Evolutionary conservation across 139 green algal species (phyloP).

Genomic region (Choricystis sp.): DNA sequence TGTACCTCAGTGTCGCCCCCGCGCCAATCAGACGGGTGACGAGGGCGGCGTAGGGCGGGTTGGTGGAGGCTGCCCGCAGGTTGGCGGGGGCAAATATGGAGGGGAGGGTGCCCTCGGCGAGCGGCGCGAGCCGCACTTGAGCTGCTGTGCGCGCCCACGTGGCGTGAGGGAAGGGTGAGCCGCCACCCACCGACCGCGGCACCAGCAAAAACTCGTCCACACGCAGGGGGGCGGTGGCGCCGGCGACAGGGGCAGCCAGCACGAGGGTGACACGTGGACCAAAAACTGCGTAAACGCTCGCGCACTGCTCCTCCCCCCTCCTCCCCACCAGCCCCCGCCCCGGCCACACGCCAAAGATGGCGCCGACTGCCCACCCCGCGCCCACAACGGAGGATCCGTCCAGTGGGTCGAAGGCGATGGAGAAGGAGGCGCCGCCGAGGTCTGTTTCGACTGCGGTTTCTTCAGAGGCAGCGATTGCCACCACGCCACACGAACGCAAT

Average conservation of each 20-base stretch:
- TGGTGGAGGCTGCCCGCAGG: conserved; percentile 36
- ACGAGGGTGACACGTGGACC: conserved; percentile 63
- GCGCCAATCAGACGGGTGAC: conserved; percentile 35
- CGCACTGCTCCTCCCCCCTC: conserved; percentile 35
- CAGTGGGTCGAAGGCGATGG: conserved; percentile 69
- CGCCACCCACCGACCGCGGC: background rate
- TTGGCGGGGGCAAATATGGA: conserved; percentile 69
- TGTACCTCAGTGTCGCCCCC: conserved; percentile 48
- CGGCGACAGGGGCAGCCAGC: conserved; percentile 23
- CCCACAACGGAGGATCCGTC: conserved; percentile 49
- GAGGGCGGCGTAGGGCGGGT: conserved; percentile 37
- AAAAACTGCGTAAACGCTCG: conserved; percentile 60
- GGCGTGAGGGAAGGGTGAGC: background rate
- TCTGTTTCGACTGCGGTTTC: conserved; percentile 36
- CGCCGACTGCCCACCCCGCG: conserved; percentile 16
- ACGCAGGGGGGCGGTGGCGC: background rate
- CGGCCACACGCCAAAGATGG: conserved; percentile 69
- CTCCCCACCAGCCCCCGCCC: conserved; percentile 34
- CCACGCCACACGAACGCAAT: conserved; percentile 29
- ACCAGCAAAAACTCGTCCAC: conserved; percentile 27
- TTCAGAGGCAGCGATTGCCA: conserved; percentile 51
- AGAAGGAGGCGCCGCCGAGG: conserved; percentile 22
- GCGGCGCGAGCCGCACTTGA: background rate
- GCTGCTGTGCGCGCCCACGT: too few species aligned
- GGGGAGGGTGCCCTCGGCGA: background rate